phyloP scores from a whole-genome alignment of 768 basidiomycete species.

The Amyloporia xantha region DNA sequence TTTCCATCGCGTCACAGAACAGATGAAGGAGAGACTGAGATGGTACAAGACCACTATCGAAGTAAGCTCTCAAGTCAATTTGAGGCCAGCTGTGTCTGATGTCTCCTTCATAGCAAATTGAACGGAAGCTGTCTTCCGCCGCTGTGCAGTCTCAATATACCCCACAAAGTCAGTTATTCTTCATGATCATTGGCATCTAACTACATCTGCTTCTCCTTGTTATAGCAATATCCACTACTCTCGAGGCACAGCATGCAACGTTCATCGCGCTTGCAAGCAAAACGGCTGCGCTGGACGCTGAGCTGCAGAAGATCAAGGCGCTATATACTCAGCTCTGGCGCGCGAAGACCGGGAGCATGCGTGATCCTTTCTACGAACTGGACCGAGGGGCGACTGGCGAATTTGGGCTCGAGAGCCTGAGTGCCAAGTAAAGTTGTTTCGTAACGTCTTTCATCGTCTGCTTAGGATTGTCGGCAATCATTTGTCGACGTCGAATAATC shows the following conservation, averaged over 20 bases:
- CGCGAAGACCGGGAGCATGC: constrained; percentile 70
- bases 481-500: no score
- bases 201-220: not conserved
- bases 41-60: constrained; percentile 83
- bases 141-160: constrained; percentile 57
- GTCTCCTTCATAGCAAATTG: constrained; percentile 78
- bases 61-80: no score
- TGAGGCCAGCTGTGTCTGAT: no score
- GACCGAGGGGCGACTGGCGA: constrained; percentile 34
- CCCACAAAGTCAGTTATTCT: constrained; percentile 58
- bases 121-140: constrained; percentile 70
- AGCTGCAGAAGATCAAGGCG: constrained; percentile 69
- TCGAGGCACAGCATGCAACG: constrained; percentile 73
- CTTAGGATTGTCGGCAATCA: no score
- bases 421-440: constrained; percentile 16
- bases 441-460: no score
- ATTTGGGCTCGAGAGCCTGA: constrained; percentile 44
- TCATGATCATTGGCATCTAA: not conserved
- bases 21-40: constrained; percentile 63
- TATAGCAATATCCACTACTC: constrained; percentile 63
- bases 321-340: constrained; percentile 77
- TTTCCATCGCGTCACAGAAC: constrained; percentile 63
- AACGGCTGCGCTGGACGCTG: constrained; percentile 66
- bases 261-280: constrained; percentile 74
- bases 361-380: constrained; percentile 69